phyloP scores from a whole-genome alignment of 306 rosid species.

The Inga oerstediana region DNA sequence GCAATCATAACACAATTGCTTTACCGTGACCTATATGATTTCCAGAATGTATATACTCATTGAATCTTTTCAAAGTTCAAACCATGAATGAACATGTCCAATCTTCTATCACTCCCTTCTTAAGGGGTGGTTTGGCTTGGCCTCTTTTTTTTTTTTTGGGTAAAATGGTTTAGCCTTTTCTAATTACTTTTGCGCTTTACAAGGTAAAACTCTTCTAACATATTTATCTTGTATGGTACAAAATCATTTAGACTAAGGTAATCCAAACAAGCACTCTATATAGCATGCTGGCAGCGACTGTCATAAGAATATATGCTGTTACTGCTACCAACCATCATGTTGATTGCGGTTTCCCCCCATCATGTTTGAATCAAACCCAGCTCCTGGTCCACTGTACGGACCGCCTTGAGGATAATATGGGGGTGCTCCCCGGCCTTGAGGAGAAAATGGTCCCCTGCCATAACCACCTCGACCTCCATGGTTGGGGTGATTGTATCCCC shows the following conservation, averaged over 20 bases:
- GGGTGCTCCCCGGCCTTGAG: constrained; percentile 70
- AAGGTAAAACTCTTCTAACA: too few relatives aligned
- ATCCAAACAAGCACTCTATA: neutral
- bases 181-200: too few relatives aligned
- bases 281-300: neutral
- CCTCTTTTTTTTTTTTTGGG: too few relatives aligned
- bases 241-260: too few relatives aligned
- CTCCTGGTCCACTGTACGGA: constrained; percentile 57
- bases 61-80: neutral
- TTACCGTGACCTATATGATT: neutral
- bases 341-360: constrained; percentile 59
- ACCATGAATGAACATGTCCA: neutral
- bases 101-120: neutral
- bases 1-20: neutral
- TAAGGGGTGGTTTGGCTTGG: neutral
- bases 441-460: constrained; percentile 58
- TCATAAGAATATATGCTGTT: neutral
- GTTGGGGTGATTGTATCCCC: constrained; percentile 40
- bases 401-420: constrained; percentile 54
- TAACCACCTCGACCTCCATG: constrained; percentile 51
- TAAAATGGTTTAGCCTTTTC: too few relatives aligned
- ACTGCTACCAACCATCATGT: constrained; percentile 32
- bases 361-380: constrained; percentile 50
- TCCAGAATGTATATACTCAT: constrained; percentile 14
- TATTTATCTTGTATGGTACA: too few relatives aligned